Evolutionary conservation across 768 basidiomycete species (phyloP), one percentile per base, ranked within the genome.

Genomic region (Rhizopogon rudus): DNA sequence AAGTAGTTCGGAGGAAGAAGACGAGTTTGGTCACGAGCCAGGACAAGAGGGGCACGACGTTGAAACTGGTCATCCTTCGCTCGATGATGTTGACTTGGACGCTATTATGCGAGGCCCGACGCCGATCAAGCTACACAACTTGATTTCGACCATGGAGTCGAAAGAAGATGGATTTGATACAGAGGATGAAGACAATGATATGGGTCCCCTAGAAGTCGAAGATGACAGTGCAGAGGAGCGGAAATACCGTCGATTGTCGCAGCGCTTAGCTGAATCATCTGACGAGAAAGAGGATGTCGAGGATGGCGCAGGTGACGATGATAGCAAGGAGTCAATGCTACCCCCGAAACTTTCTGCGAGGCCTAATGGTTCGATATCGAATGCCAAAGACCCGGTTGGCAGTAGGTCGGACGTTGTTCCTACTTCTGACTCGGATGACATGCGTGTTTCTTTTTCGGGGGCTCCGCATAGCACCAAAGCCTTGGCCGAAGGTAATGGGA

Each of bases 41-140:
- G 56, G 59, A 7, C 64, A 60, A 28, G 60, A 42, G 20, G 58
- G 61, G n/a, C 57, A 40, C 45, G 54, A 39, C 54, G 28, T 28
- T 8, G 46, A 51, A 12, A 46, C 52, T 1, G 7, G 46, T n/a
- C 58, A 31, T 13, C 33, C 41, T 9, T 59, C 50, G 3, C 53
- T 61, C 1, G 44, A 53, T 13, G 54, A 64, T 1, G 57, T 60
- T 31, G 67, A 75, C 37, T 51, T 79, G n/a, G 75, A 80, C 7
- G 70, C 72, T 8, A 59, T 80, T 46, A 61, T 81, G 12, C 74
- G 70, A 29, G 77, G 77, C 2, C 78, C 80, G 7, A 44, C 48
- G n/a, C 46, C 57, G 54, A 56, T 44, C 17, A 42, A 65, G 53
- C 29, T 44, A 65, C 20, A 20, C 58, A 59, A 67, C n/a, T 59